Conservation (phyloP, 202 grass and related monocot genomes). For the Elaeis oleifera region DNA sequence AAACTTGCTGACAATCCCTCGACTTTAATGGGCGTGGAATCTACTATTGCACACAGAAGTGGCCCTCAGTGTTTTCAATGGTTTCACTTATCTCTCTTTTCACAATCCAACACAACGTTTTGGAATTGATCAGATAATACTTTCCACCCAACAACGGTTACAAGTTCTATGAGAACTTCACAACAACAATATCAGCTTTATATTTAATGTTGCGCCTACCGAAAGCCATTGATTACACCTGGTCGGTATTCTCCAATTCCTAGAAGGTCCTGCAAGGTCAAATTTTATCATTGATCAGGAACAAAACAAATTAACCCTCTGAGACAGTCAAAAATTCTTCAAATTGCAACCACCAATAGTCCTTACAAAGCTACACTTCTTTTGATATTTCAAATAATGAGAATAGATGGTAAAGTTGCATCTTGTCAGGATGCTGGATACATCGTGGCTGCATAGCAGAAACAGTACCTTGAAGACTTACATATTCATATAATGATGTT, state of each 20-base stretch:
- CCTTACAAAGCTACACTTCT: conserved; percentile 11
- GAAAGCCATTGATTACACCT: conserved; percentile 16
- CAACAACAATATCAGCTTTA: neutral
- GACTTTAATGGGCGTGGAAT: no score
- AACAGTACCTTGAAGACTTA: no score
- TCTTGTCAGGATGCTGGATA: neutral
- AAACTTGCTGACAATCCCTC: no score
- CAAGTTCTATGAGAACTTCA: no score
- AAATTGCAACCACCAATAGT: conserved; percentile 2
- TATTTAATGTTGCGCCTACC: neutral
- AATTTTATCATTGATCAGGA: conserved; percentile 9
- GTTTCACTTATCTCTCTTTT: no score
- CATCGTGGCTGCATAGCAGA: no score
- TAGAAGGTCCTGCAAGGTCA: conserved; percentile 46
- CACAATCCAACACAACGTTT: no score
- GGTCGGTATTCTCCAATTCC: conserved; percentile 48
- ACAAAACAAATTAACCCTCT: neutral
- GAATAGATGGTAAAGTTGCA: neutral
- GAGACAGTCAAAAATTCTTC: conserved; percentile 1
- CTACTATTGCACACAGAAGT: no score
- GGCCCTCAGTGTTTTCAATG: no score
- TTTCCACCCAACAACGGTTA: no score
- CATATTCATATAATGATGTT: no score
- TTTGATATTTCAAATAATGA: conserved; percentile 2
- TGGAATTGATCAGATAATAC: no score